These are phyloP conservation scores for Aureobasidium leucospermi DNA, from an alignment of 2,329 filamentous ascomycete genomes.

Conservation along the genomic window DNA sequence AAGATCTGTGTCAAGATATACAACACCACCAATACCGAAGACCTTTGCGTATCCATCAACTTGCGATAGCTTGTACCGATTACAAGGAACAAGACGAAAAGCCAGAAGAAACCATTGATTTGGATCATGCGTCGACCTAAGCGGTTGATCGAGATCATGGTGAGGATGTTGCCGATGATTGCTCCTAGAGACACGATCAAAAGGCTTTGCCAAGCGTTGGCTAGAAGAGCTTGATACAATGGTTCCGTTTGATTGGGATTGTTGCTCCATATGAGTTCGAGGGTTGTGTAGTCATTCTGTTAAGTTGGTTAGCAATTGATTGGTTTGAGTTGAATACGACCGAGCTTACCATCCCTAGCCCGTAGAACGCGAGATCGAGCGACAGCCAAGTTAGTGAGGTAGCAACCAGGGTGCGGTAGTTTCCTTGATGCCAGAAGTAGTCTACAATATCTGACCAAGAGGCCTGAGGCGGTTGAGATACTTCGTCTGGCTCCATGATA, in stretches of 20 bases:
- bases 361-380: slow-evolving; percentile 4
- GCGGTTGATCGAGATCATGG: slow-evolving; percentile 34
- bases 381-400: slow-evolving; percentile 17
- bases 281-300: neutral
- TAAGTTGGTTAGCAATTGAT: neutral
- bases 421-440: slow-evolving; percentile 19
- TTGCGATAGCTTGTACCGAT: slow-evolving; percentile 36
- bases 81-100: slow-evolving; percentile 37
- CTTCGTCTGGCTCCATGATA: neutral
- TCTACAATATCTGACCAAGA: neutral
- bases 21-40: slow-evolving; percentile 30
- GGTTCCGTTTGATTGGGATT: neutral
- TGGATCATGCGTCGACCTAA: slow-evolving; percentile 37
- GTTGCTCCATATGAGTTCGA: neutral
- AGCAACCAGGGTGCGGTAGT: slow-evolving; percentile 19
- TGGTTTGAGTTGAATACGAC: neutral
- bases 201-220: neutral
- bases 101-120: slow-evolving; percentile 37
- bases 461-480: neutral
- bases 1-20: slow-evolving; percentile 40
- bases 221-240: neutral
- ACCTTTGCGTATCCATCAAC: slow-evolving; percentile 28
- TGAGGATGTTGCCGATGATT: slow-evolving; percentile 34
- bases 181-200: slow-evolving; percentile 19
- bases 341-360: neutral